These are phyloP conservation scores for Myriosclerotinia scirpicola DNA, from an alignment of 2,329 filamentous ascomycete species.

Conservation along the genomic window DNA sequence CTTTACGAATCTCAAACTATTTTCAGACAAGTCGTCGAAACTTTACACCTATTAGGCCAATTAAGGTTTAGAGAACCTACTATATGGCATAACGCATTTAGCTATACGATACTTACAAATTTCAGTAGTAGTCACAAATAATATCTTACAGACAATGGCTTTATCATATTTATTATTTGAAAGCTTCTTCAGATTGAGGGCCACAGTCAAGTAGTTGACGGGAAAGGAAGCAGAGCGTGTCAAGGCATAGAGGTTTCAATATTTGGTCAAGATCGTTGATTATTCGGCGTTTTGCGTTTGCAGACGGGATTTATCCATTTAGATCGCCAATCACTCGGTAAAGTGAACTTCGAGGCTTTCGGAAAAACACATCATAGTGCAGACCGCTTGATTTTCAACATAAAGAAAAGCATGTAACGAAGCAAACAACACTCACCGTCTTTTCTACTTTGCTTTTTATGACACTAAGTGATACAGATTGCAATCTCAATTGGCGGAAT, in stretches of 20 bases:
- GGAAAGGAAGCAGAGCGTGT: neutral
- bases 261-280: neutral
- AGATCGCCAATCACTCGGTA: neutral
- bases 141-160: too few relatives aligned
- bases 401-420: neutral
- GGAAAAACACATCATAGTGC: neutral
- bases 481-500: neutral
- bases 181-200: too few relatives aligned
- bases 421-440: neutral
- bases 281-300: neutral
- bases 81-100: too few relatives aligned
- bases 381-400: neutral
- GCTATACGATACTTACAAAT: too few relatives aligned
- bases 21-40: too few relatives aligned
- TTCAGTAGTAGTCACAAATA: too few relatives aligned
- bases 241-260: neutral
- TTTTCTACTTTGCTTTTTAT: too few relatives aligned
- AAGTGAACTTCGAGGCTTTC: neutral
- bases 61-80: too few relatives aligned
- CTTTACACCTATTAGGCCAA: too few relatives aligned
- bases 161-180: too few relatives aligned
- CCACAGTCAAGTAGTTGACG: too few relatives aligned
- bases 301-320: neutral
- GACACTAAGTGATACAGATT: neutral
- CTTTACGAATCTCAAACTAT: too few relatives aligned